These are phyloP conservation scores for Cyamopsis tetragonoloba DNA, from an alignment of 306 rosid genomes.

Conservation along the genomic window DNA sequence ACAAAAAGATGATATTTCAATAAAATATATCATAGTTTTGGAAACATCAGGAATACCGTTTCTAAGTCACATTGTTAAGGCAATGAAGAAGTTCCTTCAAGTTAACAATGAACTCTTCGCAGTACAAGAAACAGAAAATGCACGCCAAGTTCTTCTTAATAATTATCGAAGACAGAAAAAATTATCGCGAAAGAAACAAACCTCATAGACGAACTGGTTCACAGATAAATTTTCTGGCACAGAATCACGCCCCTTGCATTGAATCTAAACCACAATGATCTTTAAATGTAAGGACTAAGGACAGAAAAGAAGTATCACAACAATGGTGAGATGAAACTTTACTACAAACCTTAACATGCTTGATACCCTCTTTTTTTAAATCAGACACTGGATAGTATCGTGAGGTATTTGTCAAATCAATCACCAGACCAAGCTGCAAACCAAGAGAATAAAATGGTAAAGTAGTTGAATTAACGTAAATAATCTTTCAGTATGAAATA, in stretches of 20 bases:
- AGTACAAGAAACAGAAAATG: not conserved
- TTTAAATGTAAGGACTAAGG: slow-evolving; percentile 23
- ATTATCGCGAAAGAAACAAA: slow-evolving; percentile 38
- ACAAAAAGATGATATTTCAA: not conserved
- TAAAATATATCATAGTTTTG: not conserved
- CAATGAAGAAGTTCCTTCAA: not conserved
- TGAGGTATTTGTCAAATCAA: slow-evolving; percentile 88
- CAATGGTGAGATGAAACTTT: slow-evolving; percentile 15
- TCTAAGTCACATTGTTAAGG: not conserved
- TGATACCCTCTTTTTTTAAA: slow-evolving; percentile 92
- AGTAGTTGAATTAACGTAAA: not conserved
- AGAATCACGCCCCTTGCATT: slow-evolving; percentile 90
- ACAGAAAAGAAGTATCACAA: not conserved
- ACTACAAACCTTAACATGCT: slow-evolving; percentile 78
- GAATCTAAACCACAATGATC: slow-evolving; percentile 59
- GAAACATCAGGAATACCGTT: not conserved
- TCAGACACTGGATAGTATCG: slow-evolving; percentile 83
- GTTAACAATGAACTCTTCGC: not conserved
- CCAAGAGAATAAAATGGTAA: slow-evolving; percentile 22
- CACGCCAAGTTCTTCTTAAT: slow-evolving; percentile 14
- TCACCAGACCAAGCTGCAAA: slow-evolving; percentile 97
- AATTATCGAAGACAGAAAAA: slow-evolving; percentile 9
- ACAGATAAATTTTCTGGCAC: slow-evolving; percentile 90
- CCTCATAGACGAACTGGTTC: slow-evolving; percentile 90
- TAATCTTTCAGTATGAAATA: not conserved